Percentiles rank a stretch among this genome's conserved stretches.
Evolutionary conservation across 2,329 filamentous ascomycete genomes (phyloP).

Genomic region (Didymella lethalis): DNA sequence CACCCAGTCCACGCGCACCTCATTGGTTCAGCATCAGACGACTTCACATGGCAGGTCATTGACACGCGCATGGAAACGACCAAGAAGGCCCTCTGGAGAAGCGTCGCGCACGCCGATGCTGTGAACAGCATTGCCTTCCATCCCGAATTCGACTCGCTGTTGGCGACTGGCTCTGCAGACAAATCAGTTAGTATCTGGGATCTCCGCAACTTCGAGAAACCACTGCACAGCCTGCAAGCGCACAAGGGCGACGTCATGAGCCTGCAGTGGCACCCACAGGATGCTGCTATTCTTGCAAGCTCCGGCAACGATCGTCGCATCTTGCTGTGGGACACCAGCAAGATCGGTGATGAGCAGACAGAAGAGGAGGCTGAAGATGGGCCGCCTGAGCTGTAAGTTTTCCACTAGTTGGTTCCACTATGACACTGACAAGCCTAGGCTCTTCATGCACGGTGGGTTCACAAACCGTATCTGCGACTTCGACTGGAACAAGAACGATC

Average conservation of each 20-base stretch:
- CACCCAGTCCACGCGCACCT: slow-evolving; percentile 82
- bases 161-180: slow-evolving; percentile 93
- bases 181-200: slow-evolving; percentile 97
- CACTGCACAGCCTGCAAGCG: slow-evolving; percentile 87
- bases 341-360: slow-evolving; percentile 91
- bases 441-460: slow-evolving; percentile 99
- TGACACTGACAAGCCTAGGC: slow-evolving; percentile 55
- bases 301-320: slow-evolving; percentile 92
- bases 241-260: slow-evolving; percentile 92
- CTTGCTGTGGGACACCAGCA: slow-evolving; percentile 94
- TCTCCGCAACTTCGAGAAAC: slow-evolving; percentile 86
- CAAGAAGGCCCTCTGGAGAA: slow-evolving; percentile 72
- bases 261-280: slow-evolving; percentile 91
- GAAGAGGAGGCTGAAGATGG: slow-evolving; percentile 96
- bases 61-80: slow-evolving; percentile 77
- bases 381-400: slow-evolving; percentile 86
- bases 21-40: slow-evolving; percentile 93
- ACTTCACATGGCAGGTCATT: slow-evolving; percentile 89
- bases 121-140: slow-evolving; percentile 98
- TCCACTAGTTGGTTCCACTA: background rate
- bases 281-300: slow-evolving; percentile 87
- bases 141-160: slow-evolving; percentile 83
- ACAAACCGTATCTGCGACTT: slow-evolving; percentile 97
- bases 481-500: slow-evolving; percentile 95
- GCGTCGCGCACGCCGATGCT: slow-evolving; percentile 83